Percentiles rank a stretch among this genome's conserved stretches.
Conservation (phyloP, 208 protist genomes). For the Angomonas deanei region DNA sequence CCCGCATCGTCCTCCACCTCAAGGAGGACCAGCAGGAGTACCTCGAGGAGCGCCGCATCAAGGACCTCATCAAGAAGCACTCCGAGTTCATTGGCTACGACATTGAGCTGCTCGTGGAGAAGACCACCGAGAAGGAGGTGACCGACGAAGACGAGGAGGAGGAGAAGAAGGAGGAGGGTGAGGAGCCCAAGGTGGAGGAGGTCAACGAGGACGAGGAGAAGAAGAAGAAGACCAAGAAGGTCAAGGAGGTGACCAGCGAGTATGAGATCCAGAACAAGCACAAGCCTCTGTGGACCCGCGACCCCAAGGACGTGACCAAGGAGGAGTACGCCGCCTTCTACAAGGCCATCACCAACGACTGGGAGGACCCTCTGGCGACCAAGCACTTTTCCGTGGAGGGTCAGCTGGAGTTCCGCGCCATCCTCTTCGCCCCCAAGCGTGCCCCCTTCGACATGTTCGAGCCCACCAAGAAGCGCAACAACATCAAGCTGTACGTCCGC, state of each 20-base stretch:
- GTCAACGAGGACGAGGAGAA: too few relatives aligned
- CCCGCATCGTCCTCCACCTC: slow-evolving; percentile 94
- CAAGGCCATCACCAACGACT: slow-evolving; percentile 95
- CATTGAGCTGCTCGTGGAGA: slow-evolving; percentile 93
- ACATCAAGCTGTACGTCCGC: slow-evolving; percentile 96
- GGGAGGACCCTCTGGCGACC: slow-evolving; percentile 91
- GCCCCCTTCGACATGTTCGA: slow-evolving; percentile 75
- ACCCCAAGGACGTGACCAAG: slow-evolving; percentile 91
- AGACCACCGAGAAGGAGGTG: slow-evolving; percentile 93
- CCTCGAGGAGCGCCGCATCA: slow-evolving; percentile 93
- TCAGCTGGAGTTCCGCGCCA: slow-evolving; percentile 95
- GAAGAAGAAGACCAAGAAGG: slow-evolving; percentile 49
- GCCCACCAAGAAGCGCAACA: slow-evolving; percentile 48
- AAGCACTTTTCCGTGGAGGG: slow-evolving; percentile 98
- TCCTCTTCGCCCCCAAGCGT: slow-evolving; percentile 96
- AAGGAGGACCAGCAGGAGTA: slow-evolving; percentile 98
- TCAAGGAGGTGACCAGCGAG: slow-evolving; percentile 90
- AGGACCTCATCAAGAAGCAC: slow-evolving; percentile 99
- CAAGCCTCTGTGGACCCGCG: slow-evolving; percentile 98
- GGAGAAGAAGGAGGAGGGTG: slow-evolving; percentile 50
- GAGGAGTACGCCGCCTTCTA: slow-evolving; percentile 99
- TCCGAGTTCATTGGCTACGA: slow-evolving; percentile 99
- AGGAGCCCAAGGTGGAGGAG: slow-evolving; percentile 37
- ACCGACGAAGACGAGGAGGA: slow-evolving; percentile 92
- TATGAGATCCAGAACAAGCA: slow-evolving; percentile 19